These are phyloP conservation scores for Wilcoxina mikolae DNA, from an alignment of 495 filamentous ascomycete species.

Conservation along the genomic window DNA sequence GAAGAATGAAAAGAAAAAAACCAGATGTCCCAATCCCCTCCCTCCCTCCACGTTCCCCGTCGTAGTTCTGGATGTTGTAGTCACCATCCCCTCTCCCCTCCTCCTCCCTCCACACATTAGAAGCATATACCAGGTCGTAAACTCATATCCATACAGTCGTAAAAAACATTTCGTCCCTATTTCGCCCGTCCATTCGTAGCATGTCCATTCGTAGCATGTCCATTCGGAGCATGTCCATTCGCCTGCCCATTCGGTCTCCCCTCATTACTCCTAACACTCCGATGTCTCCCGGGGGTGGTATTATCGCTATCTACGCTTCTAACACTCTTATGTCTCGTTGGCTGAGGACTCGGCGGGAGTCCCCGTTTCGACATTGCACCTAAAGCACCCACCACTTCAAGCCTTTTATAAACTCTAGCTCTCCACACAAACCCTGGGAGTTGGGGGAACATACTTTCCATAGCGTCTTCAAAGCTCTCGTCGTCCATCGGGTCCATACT, in stretches of 20 bases:
- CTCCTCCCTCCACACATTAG: too few relatives aligned
- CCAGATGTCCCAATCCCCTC: too few relatives aligned
- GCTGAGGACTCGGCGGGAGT: not conserved
- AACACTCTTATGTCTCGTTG: not conserved
- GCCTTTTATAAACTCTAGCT: not conserved
- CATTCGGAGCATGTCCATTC: slow-evolving; percentile 6
- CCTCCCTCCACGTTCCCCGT: too few relatives aligned
- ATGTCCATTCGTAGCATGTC: not conserved
- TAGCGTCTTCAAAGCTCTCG: slow-evolving; percentile 38
- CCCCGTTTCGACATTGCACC: slow-evolving; percentile 35
- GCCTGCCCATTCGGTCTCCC: not conserved
- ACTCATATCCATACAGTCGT: too few relatives aligned
- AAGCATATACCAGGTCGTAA: too few relatives aligned
- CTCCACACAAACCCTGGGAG: not conserved
- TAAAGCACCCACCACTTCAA: slow-evolving; percentile 33
- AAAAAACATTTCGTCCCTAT: too few relatives aligned
- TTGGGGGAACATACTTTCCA: slow-evolving; percentile 22
- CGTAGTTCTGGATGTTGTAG: too few relatives aligned
- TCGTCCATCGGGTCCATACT: slow-evolving; percentile 84
- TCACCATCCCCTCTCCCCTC: too few relatives aligned
- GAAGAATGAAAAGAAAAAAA: too few relatives aligned
- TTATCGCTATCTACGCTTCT: not conserved
- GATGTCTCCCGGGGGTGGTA: not conserved
- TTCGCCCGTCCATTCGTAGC: not conserved
- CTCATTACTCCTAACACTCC: not conserved